phyloP scores from a whole-genome alignment of 2,329 filamentous ascomycete species.

The Monilinia vaccinii-corymbosi region DNA sequence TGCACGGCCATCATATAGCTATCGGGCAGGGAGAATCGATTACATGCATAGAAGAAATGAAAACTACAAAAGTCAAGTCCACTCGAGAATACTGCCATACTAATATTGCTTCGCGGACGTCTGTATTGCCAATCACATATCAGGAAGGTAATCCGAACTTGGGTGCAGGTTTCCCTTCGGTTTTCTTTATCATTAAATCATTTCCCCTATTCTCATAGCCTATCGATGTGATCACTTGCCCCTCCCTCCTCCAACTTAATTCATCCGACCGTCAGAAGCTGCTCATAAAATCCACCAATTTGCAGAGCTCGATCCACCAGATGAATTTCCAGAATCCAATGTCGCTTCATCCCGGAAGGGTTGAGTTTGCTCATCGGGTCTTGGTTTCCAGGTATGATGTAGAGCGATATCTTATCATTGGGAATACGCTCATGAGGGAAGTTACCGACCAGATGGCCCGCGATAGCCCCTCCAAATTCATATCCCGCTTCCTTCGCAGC shows the following conservation, averaged over 20 bases:
- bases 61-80: neutral
- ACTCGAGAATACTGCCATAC: neutral
- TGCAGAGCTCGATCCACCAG: slow-evolving; percentile 29
- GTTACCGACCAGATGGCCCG: neutral
- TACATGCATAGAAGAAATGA: neutral
- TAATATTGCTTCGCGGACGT: neutral
- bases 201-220: neutral
- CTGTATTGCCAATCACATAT: neutral
- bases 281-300: slow-evolving; percentile 33
- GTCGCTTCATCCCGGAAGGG: slow-evolving; percentile 14
- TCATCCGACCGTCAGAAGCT: slow-evolving; percentile 10
- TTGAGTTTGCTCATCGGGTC: neutral
- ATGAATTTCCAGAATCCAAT: slow-evolving; percentile 38
- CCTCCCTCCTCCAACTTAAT: neutral
- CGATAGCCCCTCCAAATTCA: neutral
- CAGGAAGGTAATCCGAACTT: neutral
- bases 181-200: neutral
- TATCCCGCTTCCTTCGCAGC: neutral
- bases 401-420: neutral
- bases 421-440: neutral
- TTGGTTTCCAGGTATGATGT: neutral
- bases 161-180: neutral
- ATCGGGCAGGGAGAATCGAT: neutral
- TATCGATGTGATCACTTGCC: neutral
- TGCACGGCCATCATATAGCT: neutral